Base-by-base conservation (phyloP, 1,284 basidiomycete genomes). In the Uromyces viciae-fabae region DNA sequence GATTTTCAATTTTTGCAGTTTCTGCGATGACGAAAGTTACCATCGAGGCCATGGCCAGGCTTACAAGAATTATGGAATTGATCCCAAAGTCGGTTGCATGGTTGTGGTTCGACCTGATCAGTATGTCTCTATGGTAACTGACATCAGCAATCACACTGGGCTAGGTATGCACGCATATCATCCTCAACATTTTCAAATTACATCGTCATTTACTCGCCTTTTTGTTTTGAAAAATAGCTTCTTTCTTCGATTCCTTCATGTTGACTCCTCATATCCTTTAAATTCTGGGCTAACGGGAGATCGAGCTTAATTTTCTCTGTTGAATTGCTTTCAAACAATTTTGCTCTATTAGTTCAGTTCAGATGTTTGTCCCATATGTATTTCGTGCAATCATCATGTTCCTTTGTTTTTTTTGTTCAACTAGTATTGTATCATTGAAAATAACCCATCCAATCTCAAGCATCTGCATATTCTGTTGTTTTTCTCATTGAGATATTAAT, bases 71-170 rank as follows among this genome's bases (percentile, higher is more conserved):
- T 86, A 85, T 82, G 86, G 86, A 43, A 85, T 87, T 76, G 82
- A 84, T 42, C 83, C 84, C 9, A 83, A 85, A 36, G 83, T 83
- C 28, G 86, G 86, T 5, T 84, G 84, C 25, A 83, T 86, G 49
- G 82, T 86, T 9, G 83, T 87, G 11, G 83, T 86, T 31, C 83
- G 86, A 7, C 86, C 86, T 0, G 86, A 87, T 81, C 85, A 86
- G 82, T 83, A 84, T 60, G 85, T 86, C 17, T 81, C 83, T 3
- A 58, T 82, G 8, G 81, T 83, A 3, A 83, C 81, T 60, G 52
- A 79, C 3, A 40, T 85, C 3, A 82, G 82, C 17, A 82, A 84
- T 75, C 74, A 66, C 62, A 60, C 75, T 54, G 64, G 75, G 22
- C 38, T 84, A 22, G 83, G 83, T 82, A 46, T 56, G 58, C 56